A percentile compares a stretch with the other conserved stretches of the same genome.
Evolutionary conservation across 352 stramenopile genomes (phyloP).

Genomic region (Pythium insidiosum): DNA sequence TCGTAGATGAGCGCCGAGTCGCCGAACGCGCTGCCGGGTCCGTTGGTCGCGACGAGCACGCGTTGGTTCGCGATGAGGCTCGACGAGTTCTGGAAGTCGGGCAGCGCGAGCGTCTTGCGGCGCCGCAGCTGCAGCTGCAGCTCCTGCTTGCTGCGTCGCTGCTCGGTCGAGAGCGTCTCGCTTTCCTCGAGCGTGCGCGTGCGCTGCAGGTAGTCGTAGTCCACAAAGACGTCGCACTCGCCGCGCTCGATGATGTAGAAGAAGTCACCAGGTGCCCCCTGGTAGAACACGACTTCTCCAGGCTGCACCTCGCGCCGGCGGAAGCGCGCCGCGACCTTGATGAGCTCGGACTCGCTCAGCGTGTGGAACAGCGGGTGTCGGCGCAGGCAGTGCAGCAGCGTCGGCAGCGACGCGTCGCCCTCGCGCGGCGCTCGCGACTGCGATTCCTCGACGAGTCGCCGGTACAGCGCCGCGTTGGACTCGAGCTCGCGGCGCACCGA

Average conservation of each 20-base stretch:
- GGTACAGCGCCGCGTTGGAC: conserved; percentile 21
- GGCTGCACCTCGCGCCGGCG: conserved; percentile 38
- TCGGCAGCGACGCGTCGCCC: conserved; percentile 13
- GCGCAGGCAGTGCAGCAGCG: conserved; percentile 64
- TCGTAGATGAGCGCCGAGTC: conserved; percentile 83
- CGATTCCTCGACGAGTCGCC: conserved; percentile 20
- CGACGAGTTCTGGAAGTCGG: conserved; percentile 61
- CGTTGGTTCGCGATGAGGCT: conserved; percentile 52
- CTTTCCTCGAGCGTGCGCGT: conserved; percentile 23
- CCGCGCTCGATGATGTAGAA: conserved; percentile 80
- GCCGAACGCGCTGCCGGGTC: conserved; percentile 66
- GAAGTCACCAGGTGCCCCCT: conserved; percentile 60
- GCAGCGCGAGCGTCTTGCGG: conserved; percentile 58
- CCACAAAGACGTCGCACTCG: conserved; percentile 77
- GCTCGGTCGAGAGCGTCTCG: conserved; percentile 3
- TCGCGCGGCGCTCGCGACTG: conserved; percentile 21
- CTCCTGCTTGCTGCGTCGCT: not conserved
- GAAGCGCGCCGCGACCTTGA: conserved; percentile 44
- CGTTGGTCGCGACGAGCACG: conserved; percentile 75
- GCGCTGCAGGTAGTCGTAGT: conserved; percentile 63
- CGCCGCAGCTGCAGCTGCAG: conserved; percentile 27
- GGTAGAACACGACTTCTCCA: conserved; percentile 81
- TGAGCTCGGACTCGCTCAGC: conserved; percentile 57
- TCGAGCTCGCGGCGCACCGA: conserved; percentile 42
- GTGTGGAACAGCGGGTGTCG: conserved; percentile 80